These are phyloP conservation scores for Ganoderma lucidum DNA, from an alignment of 1,284 basidiomycete genomes.

Conservation along the genomic window DNA sequence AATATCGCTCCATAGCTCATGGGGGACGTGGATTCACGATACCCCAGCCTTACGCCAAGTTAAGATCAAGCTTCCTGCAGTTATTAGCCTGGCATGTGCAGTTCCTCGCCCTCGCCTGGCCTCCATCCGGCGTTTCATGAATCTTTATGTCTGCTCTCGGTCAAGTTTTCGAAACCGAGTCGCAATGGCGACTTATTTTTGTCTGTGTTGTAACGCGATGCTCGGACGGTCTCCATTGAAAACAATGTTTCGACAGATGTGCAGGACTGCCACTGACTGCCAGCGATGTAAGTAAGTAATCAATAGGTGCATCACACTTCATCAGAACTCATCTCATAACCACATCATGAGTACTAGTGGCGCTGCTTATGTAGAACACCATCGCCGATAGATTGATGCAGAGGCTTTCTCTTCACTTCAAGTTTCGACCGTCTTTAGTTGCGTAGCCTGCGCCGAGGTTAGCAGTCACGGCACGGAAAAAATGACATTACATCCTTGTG, in stretches of 20 bases:
- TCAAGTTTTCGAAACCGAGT: not conserved
- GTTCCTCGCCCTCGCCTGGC: not conserved
- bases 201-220: not conserved
- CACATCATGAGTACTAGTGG: no score
- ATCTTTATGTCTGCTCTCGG: not conserved
- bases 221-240: not conserved
- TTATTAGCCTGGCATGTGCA: not conserved
- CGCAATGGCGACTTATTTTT: not conserved
- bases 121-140: not conserved
- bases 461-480: not conserved
- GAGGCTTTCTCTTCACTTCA: no score
- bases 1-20: not conserved
- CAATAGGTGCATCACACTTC: no score
- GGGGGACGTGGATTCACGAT: no score
- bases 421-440: no score
- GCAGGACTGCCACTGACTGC: no score
- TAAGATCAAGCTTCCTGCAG: not conserved
- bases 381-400: not conserved
- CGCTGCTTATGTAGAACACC: no score
- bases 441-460: no score
- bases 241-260: not conserved
- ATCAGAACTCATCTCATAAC: no score
- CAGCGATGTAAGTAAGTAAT: no score
- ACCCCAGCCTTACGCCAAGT: not conserved
- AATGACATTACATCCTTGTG: no score